A percentile compares a stretch with the other conserved stretches of the same genome.
phyloP scores from a whole-genome alignment of 805 yeast species.

The Myxozyma mucilagina region DNA sequence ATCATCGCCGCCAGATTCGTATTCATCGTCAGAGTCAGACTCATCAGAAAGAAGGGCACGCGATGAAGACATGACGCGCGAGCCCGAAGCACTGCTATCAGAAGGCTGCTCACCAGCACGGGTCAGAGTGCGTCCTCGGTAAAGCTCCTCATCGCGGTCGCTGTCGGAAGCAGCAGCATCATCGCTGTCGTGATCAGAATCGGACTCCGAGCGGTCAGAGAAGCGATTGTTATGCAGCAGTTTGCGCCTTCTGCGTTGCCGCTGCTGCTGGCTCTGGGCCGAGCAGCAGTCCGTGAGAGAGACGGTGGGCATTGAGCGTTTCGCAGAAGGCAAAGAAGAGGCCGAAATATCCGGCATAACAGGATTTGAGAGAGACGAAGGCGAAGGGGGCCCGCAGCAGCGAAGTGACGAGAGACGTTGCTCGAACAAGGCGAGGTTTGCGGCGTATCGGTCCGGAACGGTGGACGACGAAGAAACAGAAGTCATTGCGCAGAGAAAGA shows the following conservation, averaged over 20 bases:
- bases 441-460: conserved; percentile 6
- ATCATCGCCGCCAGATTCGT: background rate
- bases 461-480: background rate
- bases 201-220: conserved; percentile 22
- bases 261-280: conserved; percentile 5
- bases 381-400: background rate
- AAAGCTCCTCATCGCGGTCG: background rate
- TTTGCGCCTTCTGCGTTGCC: conserved; percentile 3
- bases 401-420: background rate
- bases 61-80: conserved; percentile 11
- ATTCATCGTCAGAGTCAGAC: background rate
- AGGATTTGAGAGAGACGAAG: background rate
- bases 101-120: conserved; percentile 15
- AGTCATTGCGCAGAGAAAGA: background rate
- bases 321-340: background rate
- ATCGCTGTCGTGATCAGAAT: conserved; percentile 2
- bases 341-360: background rate
- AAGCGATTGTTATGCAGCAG: conserved; percentile 14
- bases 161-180: background rate
- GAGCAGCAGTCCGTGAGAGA: background rate
- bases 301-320: background rate
- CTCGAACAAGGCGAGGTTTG: conserved; percentile 19
- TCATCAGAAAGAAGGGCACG: conserved; percentile 1
- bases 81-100: conserved; percentile 1
- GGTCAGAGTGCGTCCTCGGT: conserved; percentile 14